Evolutionary conservation across 2,329 filamentous ascomycete species (phyloP).

Genomic region (Zalaria sp.): DNA sequence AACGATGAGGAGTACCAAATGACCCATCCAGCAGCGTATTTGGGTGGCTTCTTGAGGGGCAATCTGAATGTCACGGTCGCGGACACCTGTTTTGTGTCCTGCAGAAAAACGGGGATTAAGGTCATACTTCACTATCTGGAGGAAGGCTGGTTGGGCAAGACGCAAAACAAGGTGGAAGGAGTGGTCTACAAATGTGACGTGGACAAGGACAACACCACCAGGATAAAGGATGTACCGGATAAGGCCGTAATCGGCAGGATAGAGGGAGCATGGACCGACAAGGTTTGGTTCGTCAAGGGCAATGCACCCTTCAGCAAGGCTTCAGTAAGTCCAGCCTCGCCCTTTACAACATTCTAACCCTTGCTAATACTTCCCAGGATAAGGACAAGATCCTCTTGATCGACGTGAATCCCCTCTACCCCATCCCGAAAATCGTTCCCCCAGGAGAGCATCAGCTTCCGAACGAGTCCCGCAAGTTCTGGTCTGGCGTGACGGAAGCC

Average conservation of each 20-base stretch:
- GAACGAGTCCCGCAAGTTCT: slow-evolving; percentile 82
- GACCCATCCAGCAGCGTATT: slow-evolving; percentile 83
- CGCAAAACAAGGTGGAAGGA: slow-evolving; percentile 83
- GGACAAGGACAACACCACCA: slow-evolving; percentile 64
- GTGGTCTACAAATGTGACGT: slow-evolving; percentile 72
- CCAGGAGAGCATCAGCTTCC: slow-evolving; percentile 65
- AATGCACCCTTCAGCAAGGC: slow-evolving; percentile 29
- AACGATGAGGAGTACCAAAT: slow-evolving; percentile 87
- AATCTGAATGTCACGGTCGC: slow-evolving; percentile 82
- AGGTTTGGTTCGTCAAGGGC: slow-evolving; percentile 46
- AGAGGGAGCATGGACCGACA: slow-evolving; percentile 72
- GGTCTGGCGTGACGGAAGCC: slow-evolving; percentile 74
- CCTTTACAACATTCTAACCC: slow-evolving; percentile 21
- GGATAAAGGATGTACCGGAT: slow-evolving; percentile 75
- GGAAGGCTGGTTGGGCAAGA: slow-evolving; percentile 84
- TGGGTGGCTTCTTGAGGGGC: slow-evolving; percentile 77
- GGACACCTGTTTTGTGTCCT: slow-evolving; percentile 78
- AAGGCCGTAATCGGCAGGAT: slow-evolving; percentile 71
- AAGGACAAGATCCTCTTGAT: slow-evolving; percentile 60
- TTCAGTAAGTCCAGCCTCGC: slow-evolving; percentile 34
- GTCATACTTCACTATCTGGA: slow-evolving; percentile 86
- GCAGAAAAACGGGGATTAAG: slow-evolving; percentile 80
- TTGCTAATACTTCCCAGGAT: slow-evolving; percentile 27
- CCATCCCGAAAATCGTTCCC: slow-evolving; percentile 66
- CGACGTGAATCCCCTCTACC: slow-evolving; percentile 71